These are phyloP conservation scores for Bromus sterilis DNA, from an alignment of 176 grass and related monocot species.

Conservation along the genomic window DNA sequence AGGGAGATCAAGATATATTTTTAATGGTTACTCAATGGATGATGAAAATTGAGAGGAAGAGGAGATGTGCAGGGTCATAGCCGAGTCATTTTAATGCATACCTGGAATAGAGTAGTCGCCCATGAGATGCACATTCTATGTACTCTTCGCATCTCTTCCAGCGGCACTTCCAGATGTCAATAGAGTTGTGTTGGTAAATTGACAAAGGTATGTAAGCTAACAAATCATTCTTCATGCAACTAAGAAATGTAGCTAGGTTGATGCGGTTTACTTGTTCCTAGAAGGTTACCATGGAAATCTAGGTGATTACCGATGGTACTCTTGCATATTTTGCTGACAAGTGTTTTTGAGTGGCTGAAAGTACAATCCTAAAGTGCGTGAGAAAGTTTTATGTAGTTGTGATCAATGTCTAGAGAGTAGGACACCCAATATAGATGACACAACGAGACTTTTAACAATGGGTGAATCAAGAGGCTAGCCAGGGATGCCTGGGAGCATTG, in stretches of 20 bases:
- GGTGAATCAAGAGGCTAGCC: neutral
- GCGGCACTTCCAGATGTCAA: too few species aligned
- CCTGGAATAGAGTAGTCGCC: too few species aligned
- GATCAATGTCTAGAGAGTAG: neutral
- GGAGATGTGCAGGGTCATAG: too few species aligned
- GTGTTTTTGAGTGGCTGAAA: neutral
- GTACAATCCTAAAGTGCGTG: neutral
- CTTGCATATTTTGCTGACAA: neutral
- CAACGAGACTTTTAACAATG: neutral
- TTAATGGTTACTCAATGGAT: too few species aligned
- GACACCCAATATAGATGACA: neutral
- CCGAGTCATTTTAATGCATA: too few species aligned
- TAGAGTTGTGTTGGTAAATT: too few species aligned
- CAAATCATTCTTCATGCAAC: neutral
- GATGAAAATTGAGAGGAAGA: too few species aligned
- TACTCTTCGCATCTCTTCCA: too few species aligned
- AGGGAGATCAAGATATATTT: too few species aligned
- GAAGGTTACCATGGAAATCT: neutral
- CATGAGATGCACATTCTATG: too few species aligned
- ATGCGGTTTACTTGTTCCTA: neutral
- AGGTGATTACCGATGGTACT: neutral
- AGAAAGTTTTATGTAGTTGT: neutral
- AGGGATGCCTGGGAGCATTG: neutral
- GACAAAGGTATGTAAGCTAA: too few species aligned
- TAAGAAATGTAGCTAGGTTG: neutral